These are phyloP conservation scores for Fusarium mangiferae DNA, from an alignment of 2,329 filamentous ascomycete species.

Conservation along the genomic window DNA sequence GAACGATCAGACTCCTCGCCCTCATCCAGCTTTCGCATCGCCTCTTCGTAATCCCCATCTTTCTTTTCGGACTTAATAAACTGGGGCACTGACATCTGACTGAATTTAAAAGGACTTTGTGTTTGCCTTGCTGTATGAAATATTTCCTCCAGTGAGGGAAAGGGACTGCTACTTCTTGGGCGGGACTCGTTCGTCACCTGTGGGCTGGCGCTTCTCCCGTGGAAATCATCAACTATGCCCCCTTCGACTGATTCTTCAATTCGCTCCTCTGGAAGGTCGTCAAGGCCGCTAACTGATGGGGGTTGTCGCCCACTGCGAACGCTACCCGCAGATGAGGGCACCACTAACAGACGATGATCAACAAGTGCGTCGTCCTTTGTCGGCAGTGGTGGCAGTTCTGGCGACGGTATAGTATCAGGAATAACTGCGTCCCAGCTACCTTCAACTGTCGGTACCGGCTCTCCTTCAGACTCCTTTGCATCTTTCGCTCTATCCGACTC, in stretches of 20 bases:
- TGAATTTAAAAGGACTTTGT: slow-evolving; percentile 48
- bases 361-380: slow-evolving; percentile 5
- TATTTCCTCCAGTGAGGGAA: slow-evolving; percentile 52
- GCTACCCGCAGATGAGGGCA: slow-evolving; percentile 49
- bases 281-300: slow-evolving; percentile 53
- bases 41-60: slow-evolving; percentile 56
- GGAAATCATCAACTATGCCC: slow-evolving; percentile 33
- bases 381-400: slow-evolving; percentile 17
- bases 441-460: slow-evolving; percentile 4
- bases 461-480: slow-evolving; percentile 18
- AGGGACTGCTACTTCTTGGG: slow-evolving; percentile 48
- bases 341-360: slow-evolving; percentile 15
- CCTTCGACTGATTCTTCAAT: slow-evolving; percentile 37
- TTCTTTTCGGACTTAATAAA: slow-evolving; percentile 40
- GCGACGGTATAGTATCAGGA: slow-evolving; percentile 37
- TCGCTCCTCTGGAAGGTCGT: slow-evolving; percentile 42
- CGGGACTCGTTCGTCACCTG: slow-evolving; percentile 28
- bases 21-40: slow-evolving; percentile 56
- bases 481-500: background rate
- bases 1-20: slow-evolving; percentile 44
- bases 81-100: slow-evolving; percentile 40
- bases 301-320: slow-evolving; percentile 61
- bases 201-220: slow-evolving; percentile 24
- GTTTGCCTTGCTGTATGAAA: slow-evolving; percentile 54
- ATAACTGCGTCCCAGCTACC: slow-evolving; percentile 31